Conservation (phyloP, 805 yeast genomes). For the Scheffersomyces stipitis region DNA sequence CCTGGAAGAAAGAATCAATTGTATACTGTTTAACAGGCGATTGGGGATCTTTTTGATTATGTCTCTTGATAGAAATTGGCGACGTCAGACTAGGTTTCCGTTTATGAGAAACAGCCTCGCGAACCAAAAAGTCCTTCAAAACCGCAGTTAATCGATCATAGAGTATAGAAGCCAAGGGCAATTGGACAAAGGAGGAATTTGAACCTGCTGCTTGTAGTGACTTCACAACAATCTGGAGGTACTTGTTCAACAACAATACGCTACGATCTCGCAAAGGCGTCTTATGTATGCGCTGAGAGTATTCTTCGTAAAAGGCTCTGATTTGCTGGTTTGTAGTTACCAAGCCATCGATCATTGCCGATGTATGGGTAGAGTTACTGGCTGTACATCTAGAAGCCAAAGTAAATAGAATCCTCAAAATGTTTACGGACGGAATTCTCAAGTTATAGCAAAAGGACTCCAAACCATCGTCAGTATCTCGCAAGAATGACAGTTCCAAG, state of each 20-base stretch:
- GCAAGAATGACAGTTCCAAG: slow-evolving; percentile 19
- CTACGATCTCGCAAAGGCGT: slow-evolving; percentile 21
- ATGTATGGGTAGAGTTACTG: slow-evolving; percentile 23
- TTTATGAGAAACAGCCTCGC: neutral
- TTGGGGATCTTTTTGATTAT: slow-evolving; percentile 2
- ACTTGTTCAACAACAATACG: slow-evolving; percentile 10
- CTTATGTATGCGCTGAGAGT: slow-evolving; percentile 17
- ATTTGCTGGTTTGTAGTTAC: slow-evolving; percentile 19
- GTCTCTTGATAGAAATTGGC: slow-evolving; percentile 6
- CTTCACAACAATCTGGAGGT: slow-evolving; percentile 5
- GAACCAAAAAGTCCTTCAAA: slow-evolving; percentile 8
- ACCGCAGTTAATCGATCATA: slow-evolving; percentile 4
- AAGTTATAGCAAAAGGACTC: slow-evolving; percentile 1
- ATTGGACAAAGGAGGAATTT: neutral
- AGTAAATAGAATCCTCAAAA: slow-evolving; percentile 31
- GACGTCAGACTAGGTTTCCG: too few species aligned
- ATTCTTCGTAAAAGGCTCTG: slow-evolving; percentile 16
- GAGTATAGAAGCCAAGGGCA: slow-evolving; percentile 4
- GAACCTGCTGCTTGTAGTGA: neutral
- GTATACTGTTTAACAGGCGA: slow-evolving; percentile 10
- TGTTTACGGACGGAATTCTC: slow-evolving; percentile 24
- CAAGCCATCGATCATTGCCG: slow-evolving; percentile 18
- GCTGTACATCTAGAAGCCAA: slow-evolving; percentile 27
- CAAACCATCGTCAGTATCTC: neutral
- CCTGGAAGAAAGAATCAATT: slow-evolving; percentile 9